These are phyloP conservation scores for Pichia occidentalis DNA, from an alignment of 805 yeast species.

Conservation along the genomic window DNA sequence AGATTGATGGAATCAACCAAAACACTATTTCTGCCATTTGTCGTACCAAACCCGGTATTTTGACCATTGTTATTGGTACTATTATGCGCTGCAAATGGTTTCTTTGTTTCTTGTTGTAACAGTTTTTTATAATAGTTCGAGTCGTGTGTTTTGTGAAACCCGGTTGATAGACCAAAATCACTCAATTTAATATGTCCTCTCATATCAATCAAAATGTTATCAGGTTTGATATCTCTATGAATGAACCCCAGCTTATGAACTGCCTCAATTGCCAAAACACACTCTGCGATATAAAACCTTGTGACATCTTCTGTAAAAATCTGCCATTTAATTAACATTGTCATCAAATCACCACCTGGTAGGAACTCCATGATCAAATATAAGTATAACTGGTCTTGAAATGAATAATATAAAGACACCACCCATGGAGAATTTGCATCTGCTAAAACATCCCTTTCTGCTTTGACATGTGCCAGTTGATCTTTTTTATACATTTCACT, in stretches of 20 bases:
- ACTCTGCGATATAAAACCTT: constrained; percentile 91
- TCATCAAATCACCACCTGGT: constrained; percentile 88
- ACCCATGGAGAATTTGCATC: constrained; percentile 88
- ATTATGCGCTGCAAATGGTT: neutral
- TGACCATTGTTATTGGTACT: neutral
- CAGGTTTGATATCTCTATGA: constrained; percentile 97
- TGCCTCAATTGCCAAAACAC: constrained; percentile 91
- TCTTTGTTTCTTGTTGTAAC: constrained; percentile 50
- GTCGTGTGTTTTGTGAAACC: constrained; percentile 91
- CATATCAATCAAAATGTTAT: constrained; percentile 67
- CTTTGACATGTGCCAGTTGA: constrained; percentile 91
- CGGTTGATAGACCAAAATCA: constrained; percentile 81
- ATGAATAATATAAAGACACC: constrained; percentile 72
- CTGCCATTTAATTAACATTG: constrained; percentile 93
- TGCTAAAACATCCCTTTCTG: constrained; percentile 92
- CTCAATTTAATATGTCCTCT: constrained; percentile 59
- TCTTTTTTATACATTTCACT: constrained; percentile 93
- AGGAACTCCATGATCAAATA: constrained; percentile 75
- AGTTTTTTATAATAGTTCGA: constrained; percentile 78
- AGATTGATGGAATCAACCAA: constrained; percentile 91
- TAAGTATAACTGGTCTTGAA: constrained; percentile 70
- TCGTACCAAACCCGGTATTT: too few relatives aligned
- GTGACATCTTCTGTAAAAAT: constrained; percentile 90
- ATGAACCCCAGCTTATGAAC: constrained; percentile 89
- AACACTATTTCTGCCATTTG: constrained; percentile 63